Percentiles rank a stretch among this genome's conserved stretches.
Evolutionary conservation across 495 filamentous ascomycete genomes (phyloP).

Genomic region (Penicillium canariense): DNA sequence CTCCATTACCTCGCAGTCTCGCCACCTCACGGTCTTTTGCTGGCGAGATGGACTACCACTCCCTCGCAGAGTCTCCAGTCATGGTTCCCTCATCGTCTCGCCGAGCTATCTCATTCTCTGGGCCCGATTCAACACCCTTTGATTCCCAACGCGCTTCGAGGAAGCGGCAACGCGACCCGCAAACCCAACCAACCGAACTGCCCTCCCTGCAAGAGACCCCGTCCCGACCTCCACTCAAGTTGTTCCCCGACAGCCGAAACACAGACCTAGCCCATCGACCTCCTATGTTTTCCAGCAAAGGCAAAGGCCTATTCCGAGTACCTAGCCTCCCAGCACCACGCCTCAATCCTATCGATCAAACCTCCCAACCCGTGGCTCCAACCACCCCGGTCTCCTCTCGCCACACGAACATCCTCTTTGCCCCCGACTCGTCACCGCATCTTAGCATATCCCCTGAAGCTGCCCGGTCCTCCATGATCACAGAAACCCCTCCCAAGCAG

Average conservation of each 20-base stretch:
- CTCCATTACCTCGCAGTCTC: constrained; percentile 31
- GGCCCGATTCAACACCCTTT: constrained; percentile 26
- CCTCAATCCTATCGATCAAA: constrained; percentile 22
- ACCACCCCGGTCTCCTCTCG: constrained; percentile 36
- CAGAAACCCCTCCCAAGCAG: constrained; percentile 44
- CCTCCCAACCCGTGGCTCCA: constrained; percentile 23
- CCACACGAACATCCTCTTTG: constrained; percentile 12
- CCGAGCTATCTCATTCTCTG: constrained; percentile 28
- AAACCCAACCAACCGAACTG: constrained; percentile 13
- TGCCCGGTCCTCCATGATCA: constrained; percentile 25
- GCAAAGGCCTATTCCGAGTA: constrained; percentile 35
- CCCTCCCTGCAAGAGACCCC: constrained; percentile 53
- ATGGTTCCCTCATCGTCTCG: constrained; percentile 29
- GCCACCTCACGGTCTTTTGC: constrained; percentile 28
- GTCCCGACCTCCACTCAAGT: constrained; percentile 45
- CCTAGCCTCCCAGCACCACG: constrained; percentile 39
- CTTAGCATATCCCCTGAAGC: constrained; percentile 11
- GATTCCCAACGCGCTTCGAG: constrained; percentile 6
- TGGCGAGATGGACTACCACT: constrained; percentile 21
- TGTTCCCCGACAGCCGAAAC: constrained; percentile 22
- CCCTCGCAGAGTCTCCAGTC: constrained; percentile 23
- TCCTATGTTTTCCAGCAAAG: constrained; percentile 15
- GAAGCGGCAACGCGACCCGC: constrained; percentile 2
- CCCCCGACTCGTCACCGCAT: constrained; percentile 12
- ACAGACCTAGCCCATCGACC: constrained; percentile 7